phyloP scores from a whole-genome alignment of 768 basidiomycete species.

The Lentinus tigrinus region DNA sequence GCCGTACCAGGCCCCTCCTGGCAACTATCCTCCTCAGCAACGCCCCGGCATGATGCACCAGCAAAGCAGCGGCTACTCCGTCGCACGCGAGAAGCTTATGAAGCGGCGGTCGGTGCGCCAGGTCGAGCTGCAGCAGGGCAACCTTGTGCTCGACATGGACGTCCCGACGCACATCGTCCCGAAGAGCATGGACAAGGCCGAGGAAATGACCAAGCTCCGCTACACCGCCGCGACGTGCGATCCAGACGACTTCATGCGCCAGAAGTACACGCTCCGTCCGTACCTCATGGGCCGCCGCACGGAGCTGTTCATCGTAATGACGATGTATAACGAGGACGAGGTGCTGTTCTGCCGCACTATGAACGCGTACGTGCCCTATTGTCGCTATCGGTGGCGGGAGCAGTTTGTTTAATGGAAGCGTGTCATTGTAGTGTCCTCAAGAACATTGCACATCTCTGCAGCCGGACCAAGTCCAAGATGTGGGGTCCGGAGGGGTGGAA shows the following conservation, averaged over 20 bases:
- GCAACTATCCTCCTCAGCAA: conserved; percentile 62
- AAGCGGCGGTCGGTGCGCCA: conserved; percentile 76
- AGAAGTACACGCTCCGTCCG: conserved; percentile 74
- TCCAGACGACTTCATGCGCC: conserved; percentile 82
- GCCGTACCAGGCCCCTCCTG: conserved; percentile 40
- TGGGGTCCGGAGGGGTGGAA: conserved; percentile 92
- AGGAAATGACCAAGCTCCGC: conserved; percentile 82
- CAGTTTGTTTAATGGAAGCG: conserved; percentile 1
- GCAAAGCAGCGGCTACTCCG: conserved; percentile 54
- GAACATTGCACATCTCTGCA: conserved; percentile 79
- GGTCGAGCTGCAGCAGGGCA: conserved; percentile 78
- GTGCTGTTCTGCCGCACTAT: conserved; percentile 76
- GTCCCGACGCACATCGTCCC: conserved; percentile 81
- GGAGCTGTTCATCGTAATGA: conserved; percentile 94
- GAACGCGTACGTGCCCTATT: conserved; percentile 61
- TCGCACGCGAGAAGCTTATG: conserved; percentile 77
- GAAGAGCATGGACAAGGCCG: conserved; percentile 54
- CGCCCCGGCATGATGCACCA: conserved; percentile 48
- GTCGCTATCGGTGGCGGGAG: background rate
- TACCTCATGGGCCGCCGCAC: conserved; percentile 80
- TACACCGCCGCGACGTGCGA: conserved; percentile 90
- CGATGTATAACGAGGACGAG: conserved; percentile 95
- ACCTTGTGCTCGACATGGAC: conserved; percentile 79
- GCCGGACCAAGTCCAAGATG: conserved; percentile 65
- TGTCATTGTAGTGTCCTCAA: conserved; percentile 66